Base-by-base conservation (phyloP, 2,329 filamentous ascomycete genomes). In the Fusarium drepaniforme region DNA sequence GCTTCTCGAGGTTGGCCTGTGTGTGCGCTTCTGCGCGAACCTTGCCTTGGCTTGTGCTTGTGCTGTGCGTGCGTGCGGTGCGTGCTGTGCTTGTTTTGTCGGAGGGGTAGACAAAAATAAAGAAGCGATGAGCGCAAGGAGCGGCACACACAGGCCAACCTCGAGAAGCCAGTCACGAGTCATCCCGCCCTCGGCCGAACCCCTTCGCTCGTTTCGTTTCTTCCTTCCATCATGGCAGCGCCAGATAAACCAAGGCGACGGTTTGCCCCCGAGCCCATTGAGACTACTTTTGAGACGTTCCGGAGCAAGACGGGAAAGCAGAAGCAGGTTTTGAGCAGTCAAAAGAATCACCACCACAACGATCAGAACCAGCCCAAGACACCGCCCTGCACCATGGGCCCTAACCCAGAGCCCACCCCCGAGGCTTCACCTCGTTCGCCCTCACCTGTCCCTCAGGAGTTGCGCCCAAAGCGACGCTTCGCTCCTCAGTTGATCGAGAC, bases 401-500 rank as follows among this genome's bases (percentile, higher is more conserved):
- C 88, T 42, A 89, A 88, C 38, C 88, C 90, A 60, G 91, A 91
- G 77, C 86, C 88, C 35, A 90, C 89, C 0, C 87, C 88, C 28
- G 86, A 88, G 74, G 84, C 86, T 18, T 89, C 87, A 58, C 88
- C 88, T 49, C 87, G 86, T 64, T 86, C 87, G 13, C 83, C 86
- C 8, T 86, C 87, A 3, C 84, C 86, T 58, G 71, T 75, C 80
- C 83, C 75, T 83, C 85, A 42, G 83, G 86, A 72, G 83, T 84
- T 66, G 81, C 86, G 49, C 82, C 85, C 51, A 79, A 85, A 77
- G 33, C 86, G 88, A 73, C 85, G 85, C 70, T 97, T 97, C 81
- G 89, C 92, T 35, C 95, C 95, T 15, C 93, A 96, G 78, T 86
- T 97, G 66, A 92, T 97, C 72, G 94, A 96, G 82, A 96, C 94